Conservation (phyloP, 2,329 filamentous ascomycete species). For the Clonostachys chloroleuca region DNA sequence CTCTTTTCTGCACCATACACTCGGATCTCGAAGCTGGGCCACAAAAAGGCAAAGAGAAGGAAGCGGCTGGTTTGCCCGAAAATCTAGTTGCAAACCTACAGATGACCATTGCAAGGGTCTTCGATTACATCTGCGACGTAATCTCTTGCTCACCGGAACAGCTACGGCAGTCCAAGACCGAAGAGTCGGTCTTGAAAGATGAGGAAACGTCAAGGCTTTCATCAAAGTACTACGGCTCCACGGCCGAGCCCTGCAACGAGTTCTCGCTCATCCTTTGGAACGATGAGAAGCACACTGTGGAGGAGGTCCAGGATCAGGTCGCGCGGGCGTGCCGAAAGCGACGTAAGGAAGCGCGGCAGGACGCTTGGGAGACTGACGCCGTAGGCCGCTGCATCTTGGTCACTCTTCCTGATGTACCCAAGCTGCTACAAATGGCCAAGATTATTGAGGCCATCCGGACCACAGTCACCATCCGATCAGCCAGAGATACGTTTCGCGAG, state of each 20-base stretch:
- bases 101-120: conserved; percentile 77
- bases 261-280: conserved; percentile 93
- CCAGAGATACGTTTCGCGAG: conserved; percentile 92
- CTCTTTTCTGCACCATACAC: conserved; percentile 91
- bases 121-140: conserved; percentile 97
- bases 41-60: conserved; percentile 58
- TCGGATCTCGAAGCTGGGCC: conserved; percentile 51
- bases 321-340: conserved; percentile 80
- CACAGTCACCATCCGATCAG: conserved; percentile 89
- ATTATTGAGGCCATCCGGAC: conserved; percentile 94
- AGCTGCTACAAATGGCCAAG: conserved; percentile 72
- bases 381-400: conserved; percentile 83
- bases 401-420: conserved; percentile 66
- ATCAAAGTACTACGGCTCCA: conserved; percentile 65
- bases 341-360: conserved; percentile 61
- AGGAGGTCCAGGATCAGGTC: conserved; percentile 86
- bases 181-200: conserved; percentile 75
- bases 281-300: conserved; percentile 95
- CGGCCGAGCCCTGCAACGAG: conserved; percentile 42
- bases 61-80: conserved; percentile 58
- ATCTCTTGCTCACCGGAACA: conserved; percentile 98
- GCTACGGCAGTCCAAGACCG: conserved; percentile 78
- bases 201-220: conserved; percentile 75
- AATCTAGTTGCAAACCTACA: conserved; percentile 75
- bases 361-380: conserved; percentile 85